Base-by-base conservation (phyloP, 306 rosid species). In the Prunus padus region DNA sequence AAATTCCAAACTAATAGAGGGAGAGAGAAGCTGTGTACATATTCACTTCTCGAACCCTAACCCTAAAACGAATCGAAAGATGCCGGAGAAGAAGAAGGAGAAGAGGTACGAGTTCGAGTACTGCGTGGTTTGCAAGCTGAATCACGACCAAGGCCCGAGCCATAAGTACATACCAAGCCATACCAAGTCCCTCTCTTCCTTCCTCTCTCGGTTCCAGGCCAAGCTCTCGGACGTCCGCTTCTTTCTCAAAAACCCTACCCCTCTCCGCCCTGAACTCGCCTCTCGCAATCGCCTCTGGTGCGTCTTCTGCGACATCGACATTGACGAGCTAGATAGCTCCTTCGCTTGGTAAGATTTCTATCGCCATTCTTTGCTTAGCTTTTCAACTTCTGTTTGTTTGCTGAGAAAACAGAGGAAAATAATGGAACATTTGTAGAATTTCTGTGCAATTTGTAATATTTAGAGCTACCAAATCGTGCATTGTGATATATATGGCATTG, bases 151-250 rank as follows among this genome's bases (percentile, higher is more conserved):
- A 78, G 95, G 96, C 40, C 84, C 79, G 72, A 90, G 90, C 71
- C 98, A 94, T 82, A 94, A 87, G 88, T 90, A 94, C 89, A 88
- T 90, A 31, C 98, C 96, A 11, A 80, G 76, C 84, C 98, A 95
- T 87, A 87, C 83, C 77, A 89, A 80, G 56, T 82, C 95, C 67
- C 96, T 95, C 57, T 82, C 96, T 10, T 13, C 78, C 74, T 90
- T 94, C 85, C 86, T 94, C 30, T 86, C 93, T 49, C 92, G 96
- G 22, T 89, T 94, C 82, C 88, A 81, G 19, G 13, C 82, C 69
- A 95, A 92, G 79, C 81, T 89, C 46, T 72, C 95, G 52, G 89
- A 94, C 37, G 81, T 92, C 59, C 84, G 87, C 67, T 78, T 80
- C 82, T 90, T 87, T 77, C 96, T 90, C 66, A 87, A 74, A 15